phyloP scores from a whole-genome alignment of 306 rosid genomes.

The Delonix regia region DNA sequence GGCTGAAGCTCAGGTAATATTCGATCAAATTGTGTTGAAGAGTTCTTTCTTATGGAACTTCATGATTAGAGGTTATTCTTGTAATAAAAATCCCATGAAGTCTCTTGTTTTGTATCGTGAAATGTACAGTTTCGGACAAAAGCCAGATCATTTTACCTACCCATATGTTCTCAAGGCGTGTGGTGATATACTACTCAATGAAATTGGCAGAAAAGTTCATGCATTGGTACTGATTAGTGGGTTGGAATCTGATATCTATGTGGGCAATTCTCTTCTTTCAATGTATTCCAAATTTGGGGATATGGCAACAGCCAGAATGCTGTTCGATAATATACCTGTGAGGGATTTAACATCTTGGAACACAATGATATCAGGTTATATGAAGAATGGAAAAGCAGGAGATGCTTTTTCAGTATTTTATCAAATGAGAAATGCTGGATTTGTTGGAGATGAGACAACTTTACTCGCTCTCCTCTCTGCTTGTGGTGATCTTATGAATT shows the following conservation, averaged over 20 bases:
- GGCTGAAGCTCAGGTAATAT: conserved; percentile 50
- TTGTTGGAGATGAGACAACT: conserved; percentile 58
- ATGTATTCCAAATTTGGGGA: conserved; percentile 55
- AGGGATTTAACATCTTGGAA: conserved; percentile 64
- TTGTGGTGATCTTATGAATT: conserved; percentile 51
- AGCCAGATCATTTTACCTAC: conserved; percentile 59
- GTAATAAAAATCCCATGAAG: conserved; percentile 23
- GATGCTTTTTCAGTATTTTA: conserved; percentile 42
- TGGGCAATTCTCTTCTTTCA: conserved; percentile 51
- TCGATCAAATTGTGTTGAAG: conserved; percentile 44
- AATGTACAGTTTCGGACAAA: conserved; percentile 48
- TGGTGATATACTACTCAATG: conserved; percentile 50
- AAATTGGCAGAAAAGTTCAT: conserved; percentile 56
- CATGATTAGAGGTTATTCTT: conserved; percentile 63
- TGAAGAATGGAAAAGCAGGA: conserved; percentile 47
- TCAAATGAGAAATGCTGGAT: conserved; percentile 42
- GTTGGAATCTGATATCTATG: conserved; percentile 57
- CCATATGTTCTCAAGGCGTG: conserved; percentile 69
- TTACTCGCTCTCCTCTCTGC: conserved; percentile 58
- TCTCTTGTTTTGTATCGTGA: conserved; percentile 53
- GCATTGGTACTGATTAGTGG: conserved; percentile 53
- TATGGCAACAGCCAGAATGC: conserved; percentile 41
- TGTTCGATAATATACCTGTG: conserved; percentile 65
- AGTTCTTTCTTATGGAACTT: conserved; percentile 56
- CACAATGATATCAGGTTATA: conserved; percentile 50